Base-by-base conservation (phyloP, 1,284 basidiomycete species). In the Fomitopsis schrenkii region DNA sequence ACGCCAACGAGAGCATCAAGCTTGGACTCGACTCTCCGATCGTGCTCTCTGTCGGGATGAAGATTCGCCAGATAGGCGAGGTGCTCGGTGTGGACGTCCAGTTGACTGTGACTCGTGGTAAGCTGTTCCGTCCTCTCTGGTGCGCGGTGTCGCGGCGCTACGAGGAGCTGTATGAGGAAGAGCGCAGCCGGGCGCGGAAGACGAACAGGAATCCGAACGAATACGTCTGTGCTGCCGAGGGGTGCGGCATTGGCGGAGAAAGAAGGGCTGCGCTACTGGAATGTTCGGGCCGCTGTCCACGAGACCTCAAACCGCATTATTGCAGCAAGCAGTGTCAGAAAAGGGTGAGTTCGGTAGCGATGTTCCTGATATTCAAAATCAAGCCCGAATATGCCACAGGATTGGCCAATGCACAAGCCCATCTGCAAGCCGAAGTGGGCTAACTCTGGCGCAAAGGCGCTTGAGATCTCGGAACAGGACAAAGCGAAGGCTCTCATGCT, bases 1-100 rank as follows among this genome's bases (percentile, higher is more conserved):
- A 62, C 38, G 63, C 63, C 26, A 64, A 61, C 46, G 60, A 64
- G 53, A 62, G 63, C 35, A 59, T 59, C 28, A 45, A 55, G 58
- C 55, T 61, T 2, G 59, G 64, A 1, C 64, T 59, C 55, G 48
- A 59, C 17, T 61, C 61, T 1, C 50, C 60, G 3, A 38, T 38
- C 6, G 59, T 44, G 2, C 62, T 65, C 3, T 22, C 15, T 8
- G 58, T 65, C 22, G 64, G 63, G 0, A 36, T 55, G 2, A 55
- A 45, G 2, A 30, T 59, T 10, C 60, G 58, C 26, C 55, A 64
- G 45, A 42, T 61, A 3, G 60, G 52, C 14, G 58, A 61, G 45
- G 41, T 42, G 6, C 30, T 62, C 2, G 60, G 56, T 2, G 59
- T 55, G 10, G 46, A 64, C n/a, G 45, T 58, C 30, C 15, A 58